Evolutionary conservation across 768 basidiomycete species (phyloP).

Genomic region (Psilocybe cubensis): DNA sequence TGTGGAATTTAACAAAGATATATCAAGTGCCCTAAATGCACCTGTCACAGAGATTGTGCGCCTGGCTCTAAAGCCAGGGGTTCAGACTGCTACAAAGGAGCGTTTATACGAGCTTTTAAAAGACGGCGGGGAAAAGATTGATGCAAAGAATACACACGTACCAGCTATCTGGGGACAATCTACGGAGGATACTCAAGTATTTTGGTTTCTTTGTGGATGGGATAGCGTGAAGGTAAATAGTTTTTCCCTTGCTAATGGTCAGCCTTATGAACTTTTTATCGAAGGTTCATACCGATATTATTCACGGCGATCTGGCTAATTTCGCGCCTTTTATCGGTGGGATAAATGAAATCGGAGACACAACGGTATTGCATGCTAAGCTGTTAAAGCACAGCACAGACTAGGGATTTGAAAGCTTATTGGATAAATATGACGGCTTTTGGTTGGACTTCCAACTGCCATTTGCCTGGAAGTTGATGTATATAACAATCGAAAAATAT

Average conservation of each 20-base stretch:
- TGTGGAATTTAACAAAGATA: slow-evolving; percentile 7
- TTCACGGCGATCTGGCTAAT: background rate
- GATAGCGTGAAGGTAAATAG: slow-evolving; percentile 17
- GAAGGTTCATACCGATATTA: background rate
- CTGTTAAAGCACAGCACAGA: background rate
- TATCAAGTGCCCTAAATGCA: slow-evolving; percentile 1
- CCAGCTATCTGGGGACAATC: slow-evolving; percentile 19
- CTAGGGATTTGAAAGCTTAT: too few species aligned
- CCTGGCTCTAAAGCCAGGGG: background rate
- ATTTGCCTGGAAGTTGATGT: too few species aligned
- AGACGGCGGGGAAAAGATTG: slow-evolving; percentile 10
- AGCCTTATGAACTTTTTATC: background rate
- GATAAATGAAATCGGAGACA: background rate
- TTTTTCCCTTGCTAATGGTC: background rate
- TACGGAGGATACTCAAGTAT: slow-evolving; percentile 13
- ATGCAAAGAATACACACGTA: slow-evolving; percentile 8
- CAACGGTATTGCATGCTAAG: background rate
- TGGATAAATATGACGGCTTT: too few species aligned
- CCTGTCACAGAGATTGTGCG: slow-evolving; percentile 9
- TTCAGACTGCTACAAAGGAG: slow-evolving; percentile 10
- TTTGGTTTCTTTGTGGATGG: slow-evolving; percentile 21
- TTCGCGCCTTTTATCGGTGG: background rate
- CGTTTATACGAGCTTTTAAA: slow-evolving; percentile 7
- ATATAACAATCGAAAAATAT: too few species aligned
- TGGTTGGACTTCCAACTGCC: too few species aligned